These are phyloP conservation scores for Backusella australiensis DNA, from an alignment of 192 early-diverging fungal species.

Conservation along the genomic window DNA sequence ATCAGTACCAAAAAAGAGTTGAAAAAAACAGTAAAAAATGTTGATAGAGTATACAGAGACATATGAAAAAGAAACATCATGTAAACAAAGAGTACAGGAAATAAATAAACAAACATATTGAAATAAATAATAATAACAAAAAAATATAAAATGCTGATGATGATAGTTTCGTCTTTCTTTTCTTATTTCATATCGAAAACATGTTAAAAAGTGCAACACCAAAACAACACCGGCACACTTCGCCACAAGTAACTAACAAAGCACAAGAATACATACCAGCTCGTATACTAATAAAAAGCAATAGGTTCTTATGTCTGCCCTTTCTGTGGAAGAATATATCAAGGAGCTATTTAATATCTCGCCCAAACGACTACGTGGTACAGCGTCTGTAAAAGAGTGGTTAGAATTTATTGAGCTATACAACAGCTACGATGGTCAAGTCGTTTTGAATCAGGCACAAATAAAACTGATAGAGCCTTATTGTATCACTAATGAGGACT, in stretches of 20 bases:
- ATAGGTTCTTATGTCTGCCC: neutral
- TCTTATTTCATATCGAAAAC: neutral
- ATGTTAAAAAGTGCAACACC: neutral
- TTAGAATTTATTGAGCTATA: conserved; percentile 18
- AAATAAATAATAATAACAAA: conserved; percentile 1
- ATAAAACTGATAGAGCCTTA: conserved; percentile 21
- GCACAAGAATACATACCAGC: neutral
- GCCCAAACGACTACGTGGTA: neutral
- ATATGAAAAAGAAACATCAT: neutral
- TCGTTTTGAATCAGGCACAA: conserved; percentile 28
- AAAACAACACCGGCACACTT: neutral
- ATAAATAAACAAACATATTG: neutral
- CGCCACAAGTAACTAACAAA: neutral
- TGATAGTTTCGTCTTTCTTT: neutral
- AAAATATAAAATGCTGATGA: neutral
- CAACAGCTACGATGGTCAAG: conserved; percentile 10
- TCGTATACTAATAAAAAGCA: no score
- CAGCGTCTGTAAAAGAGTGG: conserved; percentile 4
- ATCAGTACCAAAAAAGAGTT: neutral
- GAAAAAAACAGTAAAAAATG: neutral
- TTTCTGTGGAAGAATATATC: neutral
- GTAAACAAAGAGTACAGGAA: neutral
- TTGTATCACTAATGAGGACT: conserved; percentile 24
- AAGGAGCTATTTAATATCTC: neutral
- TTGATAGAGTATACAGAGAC: neutral